phyloP scores from a whole-genome alignment of 352 stramenopile species.

The Globisporangium mamillatum region DNA sequence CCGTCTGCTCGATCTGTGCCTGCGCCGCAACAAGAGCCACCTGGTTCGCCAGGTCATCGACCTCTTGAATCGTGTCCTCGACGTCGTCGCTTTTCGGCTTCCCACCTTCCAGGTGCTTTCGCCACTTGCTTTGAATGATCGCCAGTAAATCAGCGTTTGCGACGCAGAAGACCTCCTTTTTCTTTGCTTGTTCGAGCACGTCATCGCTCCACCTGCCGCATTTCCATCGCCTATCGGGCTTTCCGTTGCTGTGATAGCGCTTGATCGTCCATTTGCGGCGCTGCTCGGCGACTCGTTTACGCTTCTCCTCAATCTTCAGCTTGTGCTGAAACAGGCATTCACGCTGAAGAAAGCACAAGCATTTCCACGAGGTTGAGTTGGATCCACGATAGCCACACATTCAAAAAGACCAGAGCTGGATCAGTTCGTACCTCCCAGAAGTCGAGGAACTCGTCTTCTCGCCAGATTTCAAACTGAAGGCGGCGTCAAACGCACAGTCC shows the following conservation, averaged over 20 bases:
- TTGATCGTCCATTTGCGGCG: conserved; percentile 50
- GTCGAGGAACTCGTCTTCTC: conserved; percentile 76
- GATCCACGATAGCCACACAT: background rate
- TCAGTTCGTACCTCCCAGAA: conserved; percentile 63
- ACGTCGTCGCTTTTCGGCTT: conserved; percentile 19
- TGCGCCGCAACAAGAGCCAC: conserved; percentile 39
- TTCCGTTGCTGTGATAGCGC: conserved; percentile 51
- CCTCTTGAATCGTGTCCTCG: conserved; percentile 26
- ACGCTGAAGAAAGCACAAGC: conserved; percentile 27
- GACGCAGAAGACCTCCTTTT: conserved; percentile 46
- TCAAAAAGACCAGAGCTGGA: background rate
- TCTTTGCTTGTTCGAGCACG: conserved; percentile 49
- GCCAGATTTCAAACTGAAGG: conserved; percentile 62
- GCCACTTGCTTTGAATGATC: conserved; percentile 54
- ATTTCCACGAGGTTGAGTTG: background rate
- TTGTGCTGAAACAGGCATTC: conserved; percentile 54
- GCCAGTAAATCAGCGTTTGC: conserved; percentile 50
- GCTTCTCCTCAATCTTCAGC: conserved; percentile 29
- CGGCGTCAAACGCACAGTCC: background rate
- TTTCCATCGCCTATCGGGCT: conserved; percentile 54
- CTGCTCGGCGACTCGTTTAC: conserved; percentile 43
- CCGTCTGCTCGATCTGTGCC: conserved; percentile 57
- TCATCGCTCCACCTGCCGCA: conserved; percentile 41
- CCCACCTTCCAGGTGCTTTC: conserved; percentile 22
- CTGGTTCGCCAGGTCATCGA: conserved; percentile 42